These are phyloP conservation scores for Pythium aristosporum DNA, from an alignment of 352 stramenopile species.

Conservation along the genomic window DNA sequence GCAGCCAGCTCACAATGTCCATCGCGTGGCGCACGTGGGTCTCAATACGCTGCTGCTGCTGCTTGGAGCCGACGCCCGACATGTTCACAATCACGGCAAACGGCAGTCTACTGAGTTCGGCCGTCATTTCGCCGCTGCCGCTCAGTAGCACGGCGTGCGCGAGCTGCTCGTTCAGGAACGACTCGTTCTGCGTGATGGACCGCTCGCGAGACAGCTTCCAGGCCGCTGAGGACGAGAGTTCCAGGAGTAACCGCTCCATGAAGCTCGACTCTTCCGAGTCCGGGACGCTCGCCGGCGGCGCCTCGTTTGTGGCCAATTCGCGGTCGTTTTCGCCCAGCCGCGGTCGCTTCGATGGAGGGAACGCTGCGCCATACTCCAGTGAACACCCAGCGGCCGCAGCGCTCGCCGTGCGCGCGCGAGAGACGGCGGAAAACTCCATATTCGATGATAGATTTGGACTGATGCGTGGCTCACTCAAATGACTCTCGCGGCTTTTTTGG, in stretches of 20 bases:
- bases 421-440: slow-evolving; percentile 10
- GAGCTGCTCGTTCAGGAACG: slow-evolving; percentile 69
- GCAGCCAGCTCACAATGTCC: slow-evolving; percentile 72
- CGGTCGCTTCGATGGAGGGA: slow-evolving; percentile 26
- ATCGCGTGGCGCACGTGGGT: slow-evolving; percentile 46
- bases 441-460: background rate
- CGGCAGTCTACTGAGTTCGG: slow-evolving; percentile 9
- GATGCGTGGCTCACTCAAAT: background rate
- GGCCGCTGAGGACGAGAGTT: slow-evolving; percentile 14
- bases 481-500: slow-evolving; percentile 1
- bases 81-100: slow-evolving; percentile 27
- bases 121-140: slow-evolving; percentile 23
- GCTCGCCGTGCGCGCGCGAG: slow-evolving; percentile 20
- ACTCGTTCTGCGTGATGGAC: slow-evolving; percentile 41
- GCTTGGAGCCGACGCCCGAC: background rate
- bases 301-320: slow-evolving; percentile 8
- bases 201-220: slow-evolving; percentile 54
- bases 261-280: background rate
- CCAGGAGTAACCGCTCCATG: slow-evolving; percentile 17
- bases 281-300: background rate
- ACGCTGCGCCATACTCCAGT: slow-evolving; percentile 10
- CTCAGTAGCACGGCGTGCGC: slow-evolving; percentile 36
- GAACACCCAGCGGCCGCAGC: background rate
- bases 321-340: slow-evolving; percentile 1
- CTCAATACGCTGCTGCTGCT: slow-evolving; percentile 34